A percentile compares a stretch with the other conserved stretches of the same genome.
phyloP scores from a whole-genome alignment of 73 alveolate species.

The Halteria grandinella region DNA sequence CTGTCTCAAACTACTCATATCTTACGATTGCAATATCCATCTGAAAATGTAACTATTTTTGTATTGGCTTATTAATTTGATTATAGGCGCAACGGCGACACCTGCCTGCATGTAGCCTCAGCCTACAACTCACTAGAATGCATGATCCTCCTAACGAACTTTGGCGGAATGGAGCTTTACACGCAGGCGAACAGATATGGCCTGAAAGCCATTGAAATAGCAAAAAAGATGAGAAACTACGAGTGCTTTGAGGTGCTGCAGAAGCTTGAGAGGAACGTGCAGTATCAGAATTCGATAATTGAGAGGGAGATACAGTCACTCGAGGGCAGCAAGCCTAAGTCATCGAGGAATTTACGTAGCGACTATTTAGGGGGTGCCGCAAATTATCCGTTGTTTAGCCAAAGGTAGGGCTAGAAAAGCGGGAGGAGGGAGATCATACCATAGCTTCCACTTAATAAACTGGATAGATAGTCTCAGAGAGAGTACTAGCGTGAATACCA shows the following conservation, averaged over 20 bases:
- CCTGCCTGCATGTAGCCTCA: constrained; percentile 67
- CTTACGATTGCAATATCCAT: constrained; percentile 42
- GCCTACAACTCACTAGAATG: constrained; percentile 56
- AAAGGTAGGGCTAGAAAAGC: neutral
- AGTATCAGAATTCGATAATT: constrained; percentile 41
- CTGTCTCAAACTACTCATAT: constrained; percentile 46
- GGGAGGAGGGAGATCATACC: neutral
- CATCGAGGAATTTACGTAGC: neutral
- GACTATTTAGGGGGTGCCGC: too few species aligned
- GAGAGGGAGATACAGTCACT: constrained; percentile 51
- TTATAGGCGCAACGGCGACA: constrained; percentile 50
- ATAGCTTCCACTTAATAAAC: neutral
- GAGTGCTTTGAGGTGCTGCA: constrained; percentile 48
- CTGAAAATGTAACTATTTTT: constrained; percentile 35
- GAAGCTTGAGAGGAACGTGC: constrained; percentile 49
- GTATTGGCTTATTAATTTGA: neutral
- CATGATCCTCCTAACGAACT: constrained; percentile 35
- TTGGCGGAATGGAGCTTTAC: constrained; percentile 42
- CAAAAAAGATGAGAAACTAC: constrained; percentile 39
- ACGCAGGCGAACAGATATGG: constrained; percentile 37
- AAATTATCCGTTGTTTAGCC: too few species aligned
- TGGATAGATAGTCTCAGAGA: neutral
- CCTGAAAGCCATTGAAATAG: constrained; percentile 52
- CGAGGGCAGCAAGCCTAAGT: neutral
- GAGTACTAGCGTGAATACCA: neutral